Conservation (phyloP, 2,329 filamentous ascomycete species). For the Talaromyces atroroseus region DNA sequence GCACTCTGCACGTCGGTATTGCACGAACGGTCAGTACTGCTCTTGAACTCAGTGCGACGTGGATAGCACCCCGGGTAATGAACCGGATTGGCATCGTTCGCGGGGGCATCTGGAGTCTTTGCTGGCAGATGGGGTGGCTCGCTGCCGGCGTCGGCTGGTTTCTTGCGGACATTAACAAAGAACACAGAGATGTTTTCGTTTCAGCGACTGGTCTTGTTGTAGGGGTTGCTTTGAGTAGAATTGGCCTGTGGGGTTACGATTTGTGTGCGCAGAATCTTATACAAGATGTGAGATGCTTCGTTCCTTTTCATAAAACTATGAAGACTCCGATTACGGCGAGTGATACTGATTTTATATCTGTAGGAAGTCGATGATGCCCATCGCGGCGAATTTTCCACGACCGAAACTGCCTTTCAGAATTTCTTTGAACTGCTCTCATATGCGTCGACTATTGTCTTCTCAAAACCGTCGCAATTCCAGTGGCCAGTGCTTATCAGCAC, state of each 20-base stretch:
- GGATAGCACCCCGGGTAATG: conserved; percentile 48
- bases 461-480: conserved; percentile 58
- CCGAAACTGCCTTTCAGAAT: conserved; percentile 64
- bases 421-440: conserved; percentile 65
- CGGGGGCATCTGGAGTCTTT: conserved; percentile 65
- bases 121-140: conserved; percentile 60
- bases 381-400: conserved; percentile 64
- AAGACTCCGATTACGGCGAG: not conserved
- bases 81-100: conserved; percentile 53
- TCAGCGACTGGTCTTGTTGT: conserved; percentile 47
- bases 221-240: conserved; percentile 51
- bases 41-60: conserved; percentile 51
- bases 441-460: conserved; percentile 59
- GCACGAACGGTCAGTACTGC: conserved; percentile 44
- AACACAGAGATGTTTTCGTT: conserved; percentile 14
- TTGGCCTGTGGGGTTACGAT: conserved; percentile 60
- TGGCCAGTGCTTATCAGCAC: conserved; percentile 58
- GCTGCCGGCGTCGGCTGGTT: conserved; percentile 40
- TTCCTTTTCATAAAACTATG: not conserved
- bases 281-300: conserved; percentile 47
- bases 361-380: conserved; percentile 51
- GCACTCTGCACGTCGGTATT: conserved; percentile 43
- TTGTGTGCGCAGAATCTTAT: conserved; percentile 56
- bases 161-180: conserved; percentile 31
- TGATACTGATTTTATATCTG: not conserved